A percentile compares a stretch with the other conserved stretches of the same genome.
phyloP scores from a whole-genome alignment of 192 early-diverging fungal species.

The Rhizophagus clarus region DNA sequence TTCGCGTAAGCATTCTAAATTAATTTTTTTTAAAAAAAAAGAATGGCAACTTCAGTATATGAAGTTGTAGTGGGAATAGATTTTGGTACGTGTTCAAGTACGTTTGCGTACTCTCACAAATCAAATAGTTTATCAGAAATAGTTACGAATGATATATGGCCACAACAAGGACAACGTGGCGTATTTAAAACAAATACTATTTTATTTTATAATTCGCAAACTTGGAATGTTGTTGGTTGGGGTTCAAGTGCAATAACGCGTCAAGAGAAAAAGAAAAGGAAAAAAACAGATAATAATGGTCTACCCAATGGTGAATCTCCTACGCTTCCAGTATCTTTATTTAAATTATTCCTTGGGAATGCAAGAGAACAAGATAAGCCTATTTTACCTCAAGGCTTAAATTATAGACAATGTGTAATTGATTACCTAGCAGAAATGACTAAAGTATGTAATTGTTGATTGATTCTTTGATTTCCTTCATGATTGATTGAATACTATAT shows the following conservation, averaged over 20 bases:
- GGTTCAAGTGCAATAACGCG: neutral
- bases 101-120: constrained; percentile 18
- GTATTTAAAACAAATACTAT: constrained; percentile 23
- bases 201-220: constrained; percentile 12
- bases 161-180: constrained; percentile 18
- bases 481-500: neutral
- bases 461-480: neutral
- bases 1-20: too few relatives aligned
- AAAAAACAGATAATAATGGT: neutral
- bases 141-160: constrained; percentile 25
- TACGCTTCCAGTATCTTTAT: neutral
- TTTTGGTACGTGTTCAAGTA: neutral
- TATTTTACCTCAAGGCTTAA: neutral
- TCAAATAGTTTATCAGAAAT: neutral
- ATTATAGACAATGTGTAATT: constrained; percentile 3
- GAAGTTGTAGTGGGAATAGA: neutral
- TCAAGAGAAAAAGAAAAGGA: constrained; percentile 19
- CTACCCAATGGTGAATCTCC: neutral
- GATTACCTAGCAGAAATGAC: constrained; percentile 26
- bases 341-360: constrained; percentile 22
- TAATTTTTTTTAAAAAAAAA: too few relatives aligned
- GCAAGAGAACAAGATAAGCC: constrained; percentile 2
- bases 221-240: neutral
- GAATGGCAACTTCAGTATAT: neutral
- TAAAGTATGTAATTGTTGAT: constrained; percentile 1